Base-by-base conservation (phyloP, 495 filamentous ascomycete genomes). In the Viridothelium virens region DNA sequence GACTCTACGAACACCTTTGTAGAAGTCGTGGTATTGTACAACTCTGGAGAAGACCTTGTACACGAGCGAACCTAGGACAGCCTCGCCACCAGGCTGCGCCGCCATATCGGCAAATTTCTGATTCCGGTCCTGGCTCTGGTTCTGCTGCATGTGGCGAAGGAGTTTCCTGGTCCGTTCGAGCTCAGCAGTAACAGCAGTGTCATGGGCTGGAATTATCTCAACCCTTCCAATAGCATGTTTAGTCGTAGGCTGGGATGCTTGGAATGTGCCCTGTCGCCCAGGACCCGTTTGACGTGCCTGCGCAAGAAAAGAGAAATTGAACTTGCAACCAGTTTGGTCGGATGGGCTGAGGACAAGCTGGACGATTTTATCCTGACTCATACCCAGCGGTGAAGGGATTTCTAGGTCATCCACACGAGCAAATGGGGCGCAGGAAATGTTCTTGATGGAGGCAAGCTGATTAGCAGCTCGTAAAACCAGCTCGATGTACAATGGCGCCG, bases 401-500 rank as follows among this genome's bases (percentile, higher is more conserved):
- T 44, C 41, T 44, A 44, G 41, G 41, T 44, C 41, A 44, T 44
- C 41, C 41, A 44, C 41, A 14, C 41, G 41, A 44, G 41, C 41
- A 44, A 44, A 44, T 14, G 41, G 41, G 41, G 41, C 41, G 41
- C 41, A 44, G 41, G 41, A 14, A 44, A 44, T 44, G 14, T 44
- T 44, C 41, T 44, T 44, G 14, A 44, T 44, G 14, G 41, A 44
- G 7, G 41, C 41, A 44, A 44, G 41, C 41, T 44, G 41, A 44
- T 44, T 44, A 44, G 41, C 41, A 44, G 41, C 41, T 14, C 14
- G 41, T 14, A 44, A n/a, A 50, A 71, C 75, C 7, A 80, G 61
- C 61, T 82, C 80, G 39, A 80, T 39, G 53, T 80, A 82, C 62
- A 82, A 66, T 0, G 79, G 75, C 16, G 78, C 79, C 18, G 80